phyloP scores from a whole-genome alignment of 2,329 filamentous ascomycete genomes.

The Neonectria punicea region DNA sequence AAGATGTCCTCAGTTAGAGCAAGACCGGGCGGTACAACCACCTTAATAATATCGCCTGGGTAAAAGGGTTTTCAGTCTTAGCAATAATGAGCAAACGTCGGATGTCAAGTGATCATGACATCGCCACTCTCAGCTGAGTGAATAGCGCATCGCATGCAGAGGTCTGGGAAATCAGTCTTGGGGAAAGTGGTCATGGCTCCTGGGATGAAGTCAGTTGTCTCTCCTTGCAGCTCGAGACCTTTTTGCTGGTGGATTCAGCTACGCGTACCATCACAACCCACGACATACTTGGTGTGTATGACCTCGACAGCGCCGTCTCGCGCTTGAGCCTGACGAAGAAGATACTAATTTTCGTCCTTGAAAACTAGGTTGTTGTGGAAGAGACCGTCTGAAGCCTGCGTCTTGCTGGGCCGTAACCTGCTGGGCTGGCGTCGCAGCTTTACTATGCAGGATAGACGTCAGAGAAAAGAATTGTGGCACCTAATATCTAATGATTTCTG shows the following conservation, averaged over 20 bases:
- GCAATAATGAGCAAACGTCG: too few species aligned
- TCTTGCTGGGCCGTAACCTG: conserved; percentile 10
- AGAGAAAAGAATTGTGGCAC: neutral
- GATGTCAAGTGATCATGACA: too few species aligned
- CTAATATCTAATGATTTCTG: neutral
- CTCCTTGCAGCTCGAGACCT: conserved; percentile 61
- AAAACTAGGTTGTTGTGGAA: conserved; percentile 67
- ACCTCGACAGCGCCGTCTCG: conserved; percentile 41
- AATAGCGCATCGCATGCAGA: too few species aligned
- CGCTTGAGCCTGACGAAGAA: conserved; percentile 47
- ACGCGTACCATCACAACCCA: conserved; percentile 76
- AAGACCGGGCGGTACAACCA: too few species aligned
- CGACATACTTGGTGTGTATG: conserved; percentile 64
- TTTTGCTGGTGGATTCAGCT: conserved; percentile 71
- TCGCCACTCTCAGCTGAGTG: too few species aligned
- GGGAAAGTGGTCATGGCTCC: too few species aligned
- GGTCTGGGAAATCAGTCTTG: too few species aligned
- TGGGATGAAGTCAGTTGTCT: conserved; percentile 48
- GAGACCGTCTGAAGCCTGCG: conserved; percentile 57
- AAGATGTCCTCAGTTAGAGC: too few species aligned
- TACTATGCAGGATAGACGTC: too few species aligned
- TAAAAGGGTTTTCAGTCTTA: too few species aligned
- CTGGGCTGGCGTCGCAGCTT: conserved; percentile 7
- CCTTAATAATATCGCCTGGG: too few species aligned
- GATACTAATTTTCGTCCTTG: conserved; percentile 65